These are phyloP conservation scores for Lignosus rhinocerotis DNA, from an alignment of 1,284 basidiomycete species.

Conservation along the genomic window DNA sequence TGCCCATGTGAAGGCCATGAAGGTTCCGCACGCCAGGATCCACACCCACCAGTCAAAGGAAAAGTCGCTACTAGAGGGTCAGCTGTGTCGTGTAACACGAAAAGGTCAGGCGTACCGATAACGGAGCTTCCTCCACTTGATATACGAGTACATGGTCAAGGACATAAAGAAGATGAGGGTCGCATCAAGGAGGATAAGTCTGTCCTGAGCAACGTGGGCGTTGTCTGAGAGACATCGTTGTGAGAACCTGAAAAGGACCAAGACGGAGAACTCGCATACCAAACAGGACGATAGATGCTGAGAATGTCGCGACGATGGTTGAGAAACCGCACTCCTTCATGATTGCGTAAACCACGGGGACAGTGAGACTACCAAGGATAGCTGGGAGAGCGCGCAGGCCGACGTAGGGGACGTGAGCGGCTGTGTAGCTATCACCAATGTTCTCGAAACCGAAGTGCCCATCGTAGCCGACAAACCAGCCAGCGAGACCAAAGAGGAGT, in stretches of 20 bases:
- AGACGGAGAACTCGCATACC: slow-evolving; percentile 46
- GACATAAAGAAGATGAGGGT: slow-evolving; percentile 96
- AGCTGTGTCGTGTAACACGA: slow-evolving; percentile 1
- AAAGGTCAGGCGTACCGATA: slow-evolving; percentile 64
- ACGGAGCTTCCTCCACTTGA: slow-evolving; percentile 94
- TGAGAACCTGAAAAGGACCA: slow-evolving; percentile 6
- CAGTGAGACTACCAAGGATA: slow-evolving; percentile 85
- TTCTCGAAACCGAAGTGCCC: slow-evolving; percentile 93
- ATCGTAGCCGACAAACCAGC: slow-evolving; percentile 96
- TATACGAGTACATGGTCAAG: slow-evolving; percentile 91
- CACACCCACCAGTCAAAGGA: slow-evolving; percentile 92
- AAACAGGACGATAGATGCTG: slow-evolving; percentile 82
- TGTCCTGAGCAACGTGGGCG: slow-evolving; percentile 93
- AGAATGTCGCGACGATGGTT: slow-evolving; percentile 85
- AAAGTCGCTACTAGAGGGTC: slow-evolving; percentile 66
- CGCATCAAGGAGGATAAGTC: slow-evolving; percentile 95
- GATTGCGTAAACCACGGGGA: slow-evolving; percentile 91
- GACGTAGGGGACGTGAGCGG: slow-evolving; percentile 88
- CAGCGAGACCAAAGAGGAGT: slow-evolving; percentile 87
- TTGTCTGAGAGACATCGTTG: slow-evolving; percentile 66
- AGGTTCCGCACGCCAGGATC: slow-evolving; percentile 88
- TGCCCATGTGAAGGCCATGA: slow-evolving; percentile 94
- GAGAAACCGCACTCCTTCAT: slow-evolving; percentile 99
- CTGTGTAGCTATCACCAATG: slow-evolving; percentile 93
- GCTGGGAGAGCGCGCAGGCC: slow-evolving; percentile 93